phyloP scores from a whole-genome alignment of 164 flowering plant species.

The Santalum album region DNA sequence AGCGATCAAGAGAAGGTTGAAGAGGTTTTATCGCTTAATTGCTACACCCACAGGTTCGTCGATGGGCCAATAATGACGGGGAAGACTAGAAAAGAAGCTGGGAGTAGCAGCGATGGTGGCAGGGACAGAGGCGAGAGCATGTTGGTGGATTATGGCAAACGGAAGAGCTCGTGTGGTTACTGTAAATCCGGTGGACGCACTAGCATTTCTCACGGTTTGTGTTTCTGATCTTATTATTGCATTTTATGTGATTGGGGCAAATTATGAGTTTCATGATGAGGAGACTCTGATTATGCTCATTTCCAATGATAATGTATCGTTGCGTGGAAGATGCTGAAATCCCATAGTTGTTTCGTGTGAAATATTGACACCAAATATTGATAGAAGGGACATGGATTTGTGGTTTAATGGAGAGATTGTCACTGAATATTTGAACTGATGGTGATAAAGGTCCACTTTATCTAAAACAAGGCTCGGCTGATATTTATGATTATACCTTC shows the following conservation, averaged over 20 bases:
- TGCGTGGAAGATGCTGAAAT: no score
- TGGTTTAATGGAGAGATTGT: neutral
- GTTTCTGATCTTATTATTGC: neutral
- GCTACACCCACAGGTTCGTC: neutral
- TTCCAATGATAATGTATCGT: no score
- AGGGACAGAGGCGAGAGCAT: constrained; percentile 36
- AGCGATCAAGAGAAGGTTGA: neutral
- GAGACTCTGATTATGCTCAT: no score
- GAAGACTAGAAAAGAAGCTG: constrained; percentile 35
- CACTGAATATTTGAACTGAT: neutral
- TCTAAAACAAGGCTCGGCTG: no score
- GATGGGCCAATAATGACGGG: constrained; percentile 19
- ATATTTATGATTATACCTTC: no score
- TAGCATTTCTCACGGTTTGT: constrained; percentile 59
- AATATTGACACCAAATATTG: no score
- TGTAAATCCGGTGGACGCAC: constrained; percentile 53
- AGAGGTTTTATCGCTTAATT: no score
- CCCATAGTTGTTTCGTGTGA: no score
- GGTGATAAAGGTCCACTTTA: neutral
- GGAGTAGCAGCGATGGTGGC: constrained; percentile 29
- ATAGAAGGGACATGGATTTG: neutral
- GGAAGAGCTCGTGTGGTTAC: constrained; percentile 63
- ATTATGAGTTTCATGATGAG: no score
- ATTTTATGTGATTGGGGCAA: neutral
- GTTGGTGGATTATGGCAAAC: constrained; percentile 48